Base-by-base conservation (phyloP, 208 protist genomes). In the Trypanosomatidae sp. region DNA sequence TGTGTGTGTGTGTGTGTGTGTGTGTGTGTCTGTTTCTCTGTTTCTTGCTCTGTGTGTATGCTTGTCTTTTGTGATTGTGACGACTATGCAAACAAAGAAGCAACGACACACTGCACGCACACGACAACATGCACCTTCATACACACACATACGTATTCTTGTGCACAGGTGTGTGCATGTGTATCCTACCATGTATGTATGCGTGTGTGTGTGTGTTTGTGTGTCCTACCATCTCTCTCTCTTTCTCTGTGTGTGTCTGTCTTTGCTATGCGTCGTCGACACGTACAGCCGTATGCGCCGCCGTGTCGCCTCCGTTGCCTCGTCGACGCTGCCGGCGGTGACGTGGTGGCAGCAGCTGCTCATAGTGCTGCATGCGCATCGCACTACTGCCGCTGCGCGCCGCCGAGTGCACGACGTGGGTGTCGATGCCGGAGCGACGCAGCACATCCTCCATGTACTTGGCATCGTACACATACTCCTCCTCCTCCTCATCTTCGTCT, bases 401-500 rank as follows among this genome's bases (percentile, higher is more conserved):
- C n/a, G n/a, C 47, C 32, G 52, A 61, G 15, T 33, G 51, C 44
- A 33, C 48, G 45, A 26, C 65, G 10, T 18, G 21, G 11, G 70
- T 57, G 10, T 60, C 55, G 26, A 88, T 88, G 43, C 78, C 78
- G 10, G 78, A 88, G 16, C 78, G 73, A n/a, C 78, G 65, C 57
- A 88, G 61, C 19, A 83, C 64, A 49, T 88, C 67, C 43, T 88
- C 65, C 22, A 80, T 46, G 52, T 76, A 72, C 33, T 63, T 65
- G 41, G 66, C 63, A 24, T 80, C 75, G 48, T 63, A 56, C 54
- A 61, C 61, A 35, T 77, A 68, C 2, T 63, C 57, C 33, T 75
- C 62, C 23, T 76, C 61, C 25, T 66, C 48, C 22, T 74, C 63
- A 27, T 71, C 71, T 13, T 71, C 61, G 7, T 71, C 61, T 11